Evolutionary conservation across 768 basidiomycete species (phyloP), one percentile per base, ranked within the genome.

Genomic region (Mycena galopus): DNA sequence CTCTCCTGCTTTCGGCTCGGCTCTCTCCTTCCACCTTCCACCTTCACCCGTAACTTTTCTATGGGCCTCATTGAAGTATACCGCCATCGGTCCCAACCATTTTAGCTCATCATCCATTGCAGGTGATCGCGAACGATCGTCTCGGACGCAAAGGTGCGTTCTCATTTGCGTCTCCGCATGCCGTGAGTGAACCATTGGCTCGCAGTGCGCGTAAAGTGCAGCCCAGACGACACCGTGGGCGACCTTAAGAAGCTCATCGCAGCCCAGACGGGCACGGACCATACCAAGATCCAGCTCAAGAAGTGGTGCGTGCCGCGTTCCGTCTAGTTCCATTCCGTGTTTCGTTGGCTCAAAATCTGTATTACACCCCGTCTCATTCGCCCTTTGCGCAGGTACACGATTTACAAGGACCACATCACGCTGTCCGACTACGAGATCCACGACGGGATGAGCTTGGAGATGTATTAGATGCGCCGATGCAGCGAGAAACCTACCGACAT

Each of bases 221-320:
- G 92, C 81, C 90, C 95, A 6, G 92, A 97, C 17, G 98, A 99
- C 80, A 99, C 98, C 1, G 95, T 99, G 39, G 97, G 97, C 50
- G 97, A 98, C 80, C 87, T 99, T 73, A 99, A 99, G 89, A 94
- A 93, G 82, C 92, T 99, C 71, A 98, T 99, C 76, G 97, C 93
- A 2, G 97, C 96, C 0, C 98, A 99, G 82, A 98, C 90, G 0
- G 98, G 98, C 65, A 98, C 97, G 19, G 91, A 95, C 78, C 78
- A 84, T 5, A 84, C 82, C 37, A 99, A 97, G 89, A 97, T 99
- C 69, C 89, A 92, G 78, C 85, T 99, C 63, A 99, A 98, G 92
- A 98, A 98, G 89, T 98, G 97, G 98, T 95, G 75, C 69, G 92
- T 82, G 27, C 25, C 50, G 12, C 25, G 27, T 12, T 27, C 50